These are phyloP conservation scores for Debaryomyces singareniensis DNA, from an alignment of 1,139 yeast genomes.

Conservation along the genomic window DNA sequence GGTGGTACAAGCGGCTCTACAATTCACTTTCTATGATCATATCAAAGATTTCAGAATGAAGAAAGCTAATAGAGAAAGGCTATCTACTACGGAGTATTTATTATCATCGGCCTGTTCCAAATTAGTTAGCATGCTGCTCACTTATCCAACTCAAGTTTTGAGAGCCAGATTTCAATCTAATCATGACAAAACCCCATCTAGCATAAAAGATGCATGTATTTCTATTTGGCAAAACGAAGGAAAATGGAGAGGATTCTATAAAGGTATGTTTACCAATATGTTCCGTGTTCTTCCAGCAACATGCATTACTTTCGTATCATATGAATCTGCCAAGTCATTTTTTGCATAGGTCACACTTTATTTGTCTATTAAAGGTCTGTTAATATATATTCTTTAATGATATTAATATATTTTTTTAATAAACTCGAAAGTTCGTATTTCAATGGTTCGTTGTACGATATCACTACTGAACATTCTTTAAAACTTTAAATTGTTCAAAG, in stretches of 20 bases:
- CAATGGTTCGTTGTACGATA: too few species aligned
- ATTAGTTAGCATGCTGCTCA: slow-evolving; percentile 54
- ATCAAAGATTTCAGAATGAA: slow-evolving; percentile 35
- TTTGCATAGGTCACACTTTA: too few species aligned
- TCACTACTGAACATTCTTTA: too few species aligned
- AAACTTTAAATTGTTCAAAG: too few species aligned
- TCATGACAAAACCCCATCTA: slow-evolving; percentile 8
- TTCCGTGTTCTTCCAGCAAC: slow-evolving; percentile 69
- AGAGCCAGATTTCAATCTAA: slow-evolving; percentile 69
- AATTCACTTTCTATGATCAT: slow-evolving; percentile 79
- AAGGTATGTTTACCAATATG: slow-evolving; percentile 62
- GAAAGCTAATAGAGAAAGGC: slow-evolving; percentile 9
- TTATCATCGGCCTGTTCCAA: slow-evolving; percentile 66
- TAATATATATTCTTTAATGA: not conserved
- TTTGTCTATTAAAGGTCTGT: too few species aligned
- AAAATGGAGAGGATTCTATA: slow-evolving; percentile 62
- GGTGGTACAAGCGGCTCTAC: slow-evolving; percentile 84
- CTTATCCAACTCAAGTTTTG: slow-evolving; percentile 84
- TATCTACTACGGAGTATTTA: slow-evolving; percentile 52
- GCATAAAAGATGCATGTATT: slow-evolving; percentile 15
- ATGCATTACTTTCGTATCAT: slow-evolving; percentile 61
- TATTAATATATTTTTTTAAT: not conserved
- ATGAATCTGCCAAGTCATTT: slow-evolving; percentile 40
- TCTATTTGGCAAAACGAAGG: slow-evolving; percentile 32
- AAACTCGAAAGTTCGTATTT: not conserved